phyloP scores from a whole-genome alignment of 2,329 filamentous ascomycete genomes.

The Aspergillus vadensis region DNA sequence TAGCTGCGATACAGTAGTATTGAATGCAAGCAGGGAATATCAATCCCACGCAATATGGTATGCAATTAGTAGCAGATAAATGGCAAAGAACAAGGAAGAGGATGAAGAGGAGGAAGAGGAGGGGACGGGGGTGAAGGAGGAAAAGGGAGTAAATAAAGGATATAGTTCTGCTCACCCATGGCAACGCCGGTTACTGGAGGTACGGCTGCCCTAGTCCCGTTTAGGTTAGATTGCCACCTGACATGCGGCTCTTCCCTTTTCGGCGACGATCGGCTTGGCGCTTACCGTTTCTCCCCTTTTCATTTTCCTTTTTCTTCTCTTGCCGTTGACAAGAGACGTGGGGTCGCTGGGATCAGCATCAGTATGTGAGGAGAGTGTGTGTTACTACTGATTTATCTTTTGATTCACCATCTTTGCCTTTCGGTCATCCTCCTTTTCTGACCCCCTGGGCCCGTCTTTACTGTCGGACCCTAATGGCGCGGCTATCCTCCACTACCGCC shows the following conservation, averaged over 20 bases:
- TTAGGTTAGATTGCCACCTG: constrained; percentile 49
- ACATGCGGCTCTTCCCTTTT: constrained; percentile 50
- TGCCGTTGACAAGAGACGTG: not conserved
- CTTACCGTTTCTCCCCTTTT: constrained; percentile 11
- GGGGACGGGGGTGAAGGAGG: constrained; percentile 20
- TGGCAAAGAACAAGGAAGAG: constrained; percentile 21
- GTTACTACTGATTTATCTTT: not conserved
- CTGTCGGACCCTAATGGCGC: constrained; percentile 6
- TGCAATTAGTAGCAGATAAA: constrained; percentile 34
- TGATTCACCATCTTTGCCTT: not conserved
- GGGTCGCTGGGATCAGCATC: not conserved
- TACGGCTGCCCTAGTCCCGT: constrained; percentile 36
- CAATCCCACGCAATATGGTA: constrained; percentile 30
- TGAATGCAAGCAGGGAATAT: constrained; percentile 28
- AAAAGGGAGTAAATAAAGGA: constrained; percentile 42
- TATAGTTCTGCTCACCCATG: constrained; percentile 38
- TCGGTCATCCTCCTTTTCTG: not conserved
- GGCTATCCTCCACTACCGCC: constrained; percentile 13
- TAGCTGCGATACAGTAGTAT: constrained; percentile 19
- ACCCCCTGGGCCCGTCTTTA: not conserved
- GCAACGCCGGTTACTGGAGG: constrained; percentile 43
- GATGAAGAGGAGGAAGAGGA: constrained; percentile 29
- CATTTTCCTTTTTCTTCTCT: not conserved
- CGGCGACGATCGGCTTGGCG: constrained; percentile 42
- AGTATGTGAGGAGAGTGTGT: not conserved